Evolutionary conservation across 805 yeast genomes (phyloP), one percentile per base, ranked within the genome.

Genomic region (Kluyveromyces nonfermentans): DNA sequence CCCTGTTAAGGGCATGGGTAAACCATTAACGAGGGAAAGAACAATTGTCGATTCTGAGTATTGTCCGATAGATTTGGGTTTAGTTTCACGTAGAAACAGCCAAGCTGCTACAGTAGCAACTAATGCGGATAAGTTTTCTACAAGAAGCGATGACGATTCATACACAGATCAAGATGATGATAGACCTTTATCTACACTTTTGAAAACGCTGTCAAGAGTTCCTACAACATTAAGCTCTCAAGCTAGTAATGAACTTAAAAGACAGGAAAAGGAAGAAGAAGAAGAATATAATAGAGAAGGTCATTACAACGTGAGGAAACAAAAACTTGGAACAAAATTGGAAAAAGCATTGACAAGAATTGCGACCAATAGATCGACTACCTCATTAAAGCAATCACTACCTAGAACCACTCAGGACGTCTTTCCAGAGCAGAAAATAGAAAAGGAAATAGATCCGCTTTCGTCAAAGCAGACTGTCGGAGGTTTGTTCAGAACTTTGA

Each of bases 1-100:
- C 63, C 93, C 94, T 0, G 89, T 84, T 2, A 69, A 70, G 51
- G 90, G 85, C 1, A 82, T 84, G 90, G 88, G 85, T 1, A 70
- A 68, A 9, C 83, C 90, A 2, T 58, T 75, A 35, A 63, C 60
- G 21, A 65, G 73, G 43, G 89, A 83, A 52, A 64, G 64, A 37
- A 68, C 80, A 0, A 78, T 83, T 43, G 86, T 86, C 4, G 65
- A 68, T 21, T 50, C 68, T 8, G 52, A 18, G 46, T 22, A 37
- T 25, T 54, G 51, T 56, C 16, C 28, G 16, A 43, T 47, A 16
- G 35, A 28, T 6, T 20, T 18, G 14, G 36, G 21, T 16, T 39
- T 18, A 4, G 28, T 37, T 7, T 35, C 22, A n/a, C 18, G 12
- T 10, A 30, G 21, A 14, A n/a, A n/a, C 17, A 28, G 21, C 15